These are phyloP conservation scores for Noccaea caerulescens DNA, from an alignment of 345 rosid species.

Conservation along the genomic window DNA sequence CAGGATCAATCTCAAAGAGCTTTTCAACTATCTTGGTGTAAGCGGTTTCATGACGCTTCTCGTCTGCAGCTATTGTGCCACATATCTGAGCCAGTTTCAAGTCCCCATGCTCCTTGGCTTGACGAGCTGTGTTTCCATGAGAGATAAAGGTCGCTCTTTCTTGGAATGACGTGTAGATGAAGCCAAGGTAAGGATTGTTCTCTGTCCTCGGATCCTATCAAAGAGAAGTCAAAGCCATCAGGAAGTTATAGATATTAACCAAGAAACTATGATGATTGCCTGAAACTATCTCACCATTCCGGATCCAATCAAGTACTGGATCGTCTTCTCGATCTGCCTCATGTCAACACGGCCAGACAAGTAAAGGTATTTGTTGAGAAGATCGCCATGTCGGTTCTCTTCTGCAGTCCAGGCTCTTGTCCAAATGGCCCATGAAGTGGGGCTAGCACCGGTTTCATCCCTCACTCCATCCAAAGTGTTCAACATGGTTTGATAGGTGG, in stretches of 20 bases:
- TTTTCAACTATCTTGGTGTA: slow-evolving; percentile 87
- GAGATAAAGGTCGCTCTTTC: slow-evolving; percentile 97
- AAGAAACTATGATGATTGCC: background rate
- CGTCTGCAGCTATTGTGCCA: slow-evolving; percentile 87
- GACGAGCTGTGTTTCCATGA: slow-evolving; percentile 94
- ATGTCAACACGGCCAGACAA: slow-evolving; percentile 66
- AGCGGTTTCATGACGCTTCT: slow-evolving; percentile 95
- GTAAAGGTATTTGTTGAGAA: slow-evolving; percentile 67
- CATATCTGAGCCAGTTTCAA: slow-evolving; percentile 83
- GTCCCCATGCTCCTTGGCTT: slow-evolving; percentile 84
- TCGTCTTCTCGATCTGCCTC: slow-evolving; percentile 67
- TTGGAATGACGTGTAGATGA: slow-evolving; percentile 94
- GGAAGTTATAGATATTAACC: background rate
- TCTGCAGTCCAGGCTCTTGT: slow-evolving; percentile 71
- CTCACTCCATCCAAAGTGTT: slow-evolving; percentile 77
- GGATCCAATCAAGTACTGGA: slow-evolving; percentile 66
- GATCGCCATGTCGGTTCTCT: slow-evolving; percentile 73
- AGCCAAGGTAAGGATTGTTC: slow-evolving; percentile 87
- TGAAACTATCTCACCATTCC: slow-evolving; percentile 61
- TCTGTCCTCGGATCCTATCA: slow-evolving; percentile 79
- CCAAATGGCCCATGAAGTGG: slow-evolving; percentile 74
- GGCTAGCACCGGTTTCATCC: slow-evolving; percentile 91
- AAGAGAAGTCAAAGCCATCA: slow-evolving; percentile 8
- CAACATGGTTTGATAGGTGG: slow-evolving; percentile 79
- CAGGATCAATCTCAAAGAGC: slow-evolving; percentile 86